These are phyloP conservation scores for Cladosporium sp. DNA, from an alignment of 2,329 filamentous ascomycete species.

Conservation along the genomic window DNA sequence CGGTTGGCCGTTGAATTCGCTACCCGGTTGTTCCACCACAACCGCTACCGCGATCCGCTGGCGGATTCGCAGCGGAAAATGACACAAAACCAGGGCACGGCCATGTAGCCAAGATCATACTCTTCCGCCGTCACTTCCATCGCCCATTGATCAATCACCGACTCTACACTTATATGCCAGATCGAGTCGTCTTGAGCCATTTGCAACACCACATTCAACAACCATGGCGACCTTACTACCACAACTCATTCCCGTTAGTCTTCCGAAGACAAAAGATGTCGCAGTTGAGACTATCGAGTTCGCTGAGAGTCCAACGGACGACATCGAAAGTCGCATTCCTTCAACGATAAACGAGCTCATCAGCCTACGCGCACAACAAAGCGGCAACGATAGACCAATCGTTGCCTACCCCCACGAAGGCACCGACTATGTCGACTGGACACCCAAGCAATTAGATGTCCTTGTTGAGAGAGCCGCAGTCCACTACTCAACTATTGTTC, in stretches of 20 bases:
- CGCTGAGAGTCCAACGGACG: neutral
- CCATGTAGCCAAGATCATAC: neutral
- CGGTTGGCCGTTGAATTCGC: neutral
- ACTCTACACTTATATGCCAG: constrained; percentile 7
- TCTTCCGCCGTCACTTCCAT: neutral
- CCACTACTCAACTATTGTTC: constrained; percentile 25
- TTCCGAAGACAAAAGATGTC: neutral
- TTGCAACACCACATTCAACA: neutral
- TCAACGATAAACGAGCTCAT: constrained; percentile 29
- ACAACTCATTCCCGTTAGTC: neutral
- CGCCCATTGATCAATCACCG: neutral
- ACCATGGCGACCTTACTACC: constrained; percentile 12
- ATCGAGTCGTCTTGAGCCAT: neutral
- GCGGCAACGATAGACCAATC: constrained; percentile 26
- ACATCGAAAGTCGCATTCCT: constrained; percentile 22
- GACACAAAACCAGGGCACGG: neutral
- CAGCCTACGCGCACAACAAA: constrained; percentile 23
- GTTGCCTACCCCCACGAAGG: constrained; percentile 29
- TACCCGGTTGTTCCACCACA: neutral
- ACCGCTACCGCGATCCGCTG: neutral
- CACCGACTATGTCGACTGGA: constrained; percentile 29
- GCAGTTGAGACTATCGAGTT: constrained; percentile 17
- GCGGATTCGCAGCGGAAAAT: neutral
- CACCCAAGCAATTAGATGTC: constrained; percentile 26
- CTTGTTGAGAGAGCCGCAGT: constrained; percentile 28